A percentile compares a stretch with the other conserved stretches of the same genome.
Conservation (phyloP, 805 yeast genomes). For the Myxozyma neotropica region DNA sequence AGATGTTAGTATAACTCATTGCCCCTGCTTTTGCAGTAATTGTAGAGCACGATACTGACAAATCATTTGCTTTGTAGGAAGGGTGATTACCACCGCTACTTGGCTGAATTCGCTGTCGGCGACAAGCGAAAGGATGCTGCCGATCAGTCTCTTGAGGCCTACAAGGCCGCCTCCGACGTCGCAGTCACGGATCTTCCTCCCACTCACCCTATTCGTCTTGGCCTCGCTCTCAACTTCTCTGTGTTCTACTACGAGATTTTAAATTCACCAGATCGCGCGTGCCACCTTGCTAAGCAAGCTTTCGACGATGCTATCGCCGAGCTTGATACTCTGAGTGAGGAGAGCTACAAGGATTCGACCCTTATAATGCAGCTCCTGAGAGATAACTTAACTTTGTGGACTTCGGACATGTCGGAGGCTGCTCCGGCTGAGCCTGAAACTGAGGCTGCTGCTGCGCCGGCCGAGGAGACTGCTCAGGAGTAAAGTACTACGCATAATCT, state of each 20-base stretch:
- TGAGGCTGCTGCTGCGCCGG: constrained; percentile 37
- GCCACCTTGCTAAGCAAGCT: constrained; percentile 98
- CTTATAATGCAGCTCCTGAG: constrained; percentile 98
- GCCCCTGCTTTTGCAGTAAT: neutral
- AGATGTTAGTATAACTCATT: constrained; percentile 59
- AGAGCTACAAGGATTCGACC: constrained; percentile 97
- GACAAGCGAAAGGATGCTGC: constrained; percentile 94
- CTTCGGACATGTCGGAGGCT: constrained; percentile 83
- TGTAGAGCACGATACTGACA: neutral
- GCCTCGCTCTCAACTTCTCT: constrained; percentile 95
- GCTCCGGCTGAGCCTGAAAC: constrained; percentile 52
- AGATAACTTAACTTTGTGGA: constrained; percentile 98
- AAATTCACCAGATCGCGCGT: constrained; percentile 98
- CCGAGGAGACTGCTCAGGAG: constrained; percentile 15
- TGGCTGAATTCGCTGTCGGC: constrained; percentile 92
- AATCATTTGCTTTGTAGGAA: constrained; percentile 45
- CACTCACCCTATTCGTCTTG: constrained; percentile 97
- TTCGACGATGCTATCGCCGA: constrained; percentile 99
- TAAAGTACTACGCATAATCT: neutral
- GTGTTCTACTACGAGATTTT: constrained; percentile 98
- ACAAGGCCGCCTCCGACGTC: constrained; percentile 93
- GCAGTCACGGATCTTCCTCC: constrained; percentile 97
- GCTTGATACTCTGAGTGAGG: constrained; percentile 95
- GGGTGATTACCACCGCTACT: constrained; percentile 99
- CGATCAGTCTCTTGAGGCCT: constrained; percentile 88